Evolutionary conservation across 257 asterid genomes (phyloP).

Genomic region (Schizonepeta tenuifolia): DNA sequence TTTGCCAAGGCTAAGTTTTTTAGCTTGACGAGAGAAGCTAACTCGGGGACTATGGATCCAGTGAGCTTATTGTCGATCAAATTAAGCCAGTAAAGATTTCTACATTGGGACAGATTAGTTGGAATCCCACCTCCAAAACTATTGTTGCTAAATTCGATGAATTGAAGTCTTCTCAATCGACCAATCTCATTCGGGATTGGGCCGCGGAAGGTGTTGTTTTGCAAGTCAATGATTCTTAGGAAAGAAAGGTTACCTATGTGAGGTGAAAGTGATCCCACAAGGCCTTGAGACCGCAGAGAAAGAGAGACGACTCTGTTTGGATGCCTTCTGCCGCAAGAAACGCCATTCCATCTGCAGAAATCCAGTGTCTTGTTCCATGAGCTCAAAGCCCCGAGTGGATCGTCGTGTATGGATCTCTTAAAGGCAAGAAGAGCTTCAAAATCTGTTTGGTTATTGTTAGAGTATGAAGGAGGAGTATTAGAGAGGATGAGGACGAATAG

Average conservation of each 20-base stretch:
- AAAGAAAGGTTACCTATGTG: slow-evolving; percentile 23
- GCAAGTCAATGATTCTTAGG: neutral
- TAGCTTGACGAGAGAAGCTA: neutral
- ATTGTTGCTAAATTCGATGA: neutral
- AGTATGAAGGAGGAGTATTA: too few species aligned
- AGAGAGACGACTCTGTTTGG: neutral
- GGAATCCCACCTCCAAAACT: neutral
- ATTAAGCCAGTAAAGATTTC: neutral
- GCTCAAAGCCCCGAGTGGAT: neutral
- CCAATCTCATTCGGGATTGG: neutral
- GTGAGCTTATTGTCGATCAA: neutral
- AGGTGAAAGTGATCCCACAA: neutral
- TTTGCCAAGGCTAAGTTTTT: neutral
- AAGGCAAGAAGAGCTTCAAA: neutral
- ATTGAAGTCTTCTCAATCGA: neutral
- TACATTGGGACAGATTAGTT: neutral
- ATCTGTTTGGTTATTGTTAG: neutral
- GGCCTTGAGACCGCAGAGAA: neutral
- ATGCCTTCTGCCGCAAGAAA: neutral
- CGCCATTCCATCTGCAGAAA: slow-evolving; percentile 17
- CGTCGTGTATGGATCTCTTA: neutral
- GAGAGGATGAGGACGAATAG: too few species aligned
- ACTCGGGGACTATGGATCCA: neutral
- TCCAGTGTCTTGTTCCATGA: neutral
- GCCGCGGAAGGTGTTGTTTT: slow-evolving; percentile 11